Evolutionary conservation across 148 eudicot genomes (phyloP).

Genomic region (Vaccinium macrocarpon): DNA sequence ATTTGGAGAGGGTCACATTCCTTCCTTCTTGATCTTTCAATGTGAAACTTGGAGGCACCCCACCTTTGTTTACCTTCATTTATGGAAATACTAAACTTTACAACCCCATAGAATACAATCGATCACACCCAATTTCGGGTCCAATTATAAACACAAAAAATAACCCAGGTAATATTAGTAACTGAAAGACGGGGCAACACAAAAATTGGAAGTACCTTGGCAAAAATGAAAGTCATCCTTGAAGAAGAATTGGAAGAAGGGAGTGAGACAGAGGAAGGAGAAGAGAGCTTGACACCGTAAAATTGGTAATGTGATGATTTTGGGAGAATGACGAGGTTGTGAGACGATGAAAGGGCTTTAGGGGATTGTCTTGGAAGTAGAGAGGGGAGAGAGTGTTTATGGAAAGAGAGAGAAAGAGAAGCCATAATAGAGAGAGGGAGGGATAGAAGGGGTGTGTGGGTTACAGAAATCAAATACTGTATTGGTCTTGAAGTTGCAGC

Average conservation of each 20-base stretch:
- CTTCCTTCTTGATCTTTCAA: slow-evolving; percentile 94
- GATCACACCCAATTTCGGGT: neutral
- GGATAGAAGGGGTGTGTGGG: neutral
- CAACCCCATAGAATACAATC: neutral
- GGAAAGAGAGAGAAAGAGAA: slow-evolving; percentile 53
- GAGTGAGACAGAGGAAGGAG: slow-evolving; percentile 30
- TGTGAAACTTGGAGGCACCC: slow-evolving; percentile 57
- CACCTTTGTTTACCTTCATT: slow-evolving; percentile 71
- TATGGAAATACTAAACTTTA: neutral
- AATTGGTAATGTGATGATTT: slow-evolving; percentile 64
- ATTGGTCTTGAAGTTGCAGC: neutral
- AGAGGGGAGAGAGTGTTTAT: slow-evolving; percentile 44
- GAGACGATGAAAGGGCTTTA: slow-evolving; percentile 25
- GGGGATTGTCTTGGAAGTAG: slow-evolving; percentile 42
- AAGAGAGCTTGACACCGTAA: slow-evolving; percentile 48
- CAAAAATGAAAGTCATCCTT: slow-evolving; percentile 36
- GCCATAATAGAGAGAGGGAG: slow-evolving; percentile 36
- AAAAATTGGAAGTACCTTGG: slow-evolving; percentile 45
- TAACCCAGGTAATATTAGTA: neutral
- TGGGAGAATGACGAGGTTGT: slow-evolving; percentile 32
- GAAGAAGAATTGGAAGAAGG: slow-evolving; percentile 31
- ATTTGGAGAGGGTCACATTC: slow-evolving; percentile 75
- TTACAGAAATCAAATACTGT: neutral
- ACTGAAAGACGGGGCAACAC: neutral
- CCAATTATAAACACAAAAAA: neutral